phyloP scores from a whole-genome alignment of 2,329 filamentous ascomycete species.

The Teratosphaeria nubilosa region DNA sequence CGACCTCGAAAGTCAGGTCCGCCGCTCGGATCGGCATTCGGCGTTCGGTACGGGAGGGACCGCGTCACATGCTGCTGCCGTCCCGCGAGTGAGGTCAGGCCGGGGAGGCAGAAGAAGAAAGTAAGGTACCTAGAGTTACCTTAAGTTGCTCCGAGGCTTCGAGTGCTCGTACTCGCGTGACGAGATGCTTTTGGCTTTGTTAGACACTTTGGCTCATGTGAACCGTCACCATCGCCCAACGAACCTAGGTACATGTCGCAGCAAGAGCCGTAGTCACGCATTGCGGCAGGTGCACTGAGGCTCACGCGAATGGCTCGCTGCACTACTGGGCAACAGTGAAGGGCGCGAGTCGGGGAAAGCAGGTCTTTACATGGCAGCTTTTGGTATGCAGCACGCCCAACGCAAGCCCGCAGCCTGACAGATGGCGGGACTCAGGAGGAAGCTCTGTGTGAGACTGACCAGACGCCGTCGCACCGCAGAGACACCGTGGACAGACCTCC shows the following conservation, averaged over 20 bases:
- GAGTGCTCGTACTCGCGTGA: background rate
- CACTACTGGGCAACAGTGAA: background rate
- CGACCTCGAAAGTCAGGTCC: background rate
- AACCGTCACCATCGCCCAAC: background rate
- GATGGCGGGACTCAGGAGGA: background rate
- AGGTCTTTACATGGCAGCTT: slow-evolving; percentile 15
- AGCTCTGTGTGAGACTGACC: background rate
- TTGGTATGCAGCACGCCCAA: slow-evolving; percentile 11
- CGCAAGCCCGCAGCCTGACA: background rate
- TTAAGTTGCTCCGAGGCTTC: background rate
- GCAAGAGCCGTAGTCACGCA: background rate
- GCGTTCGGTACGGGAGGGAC: background rate
- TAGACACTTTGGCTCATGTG: background rate
- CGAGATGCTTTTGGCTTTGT: background rate
- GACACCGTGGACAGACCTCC: slow-evolving; percentile 44
- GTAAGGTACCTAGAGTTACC: background rate
- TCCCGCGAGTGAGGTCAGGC: background rate
- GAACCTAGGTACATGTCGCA: background rate
- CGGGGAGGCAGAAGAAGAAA: background rate
- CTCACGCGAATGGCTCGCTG: background rate
- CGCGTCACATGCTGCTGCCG: background rate
- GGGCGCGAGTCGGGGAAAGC: background rate
- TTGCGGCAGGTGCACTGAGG: background rate
- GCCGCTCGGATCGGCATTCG: background rate
- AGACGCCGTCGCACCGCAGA: slow-evolving; percentile 12